Conservation (phyloP, 768 basidiomycete species). For the Trametes cinnabarina region DNA sequence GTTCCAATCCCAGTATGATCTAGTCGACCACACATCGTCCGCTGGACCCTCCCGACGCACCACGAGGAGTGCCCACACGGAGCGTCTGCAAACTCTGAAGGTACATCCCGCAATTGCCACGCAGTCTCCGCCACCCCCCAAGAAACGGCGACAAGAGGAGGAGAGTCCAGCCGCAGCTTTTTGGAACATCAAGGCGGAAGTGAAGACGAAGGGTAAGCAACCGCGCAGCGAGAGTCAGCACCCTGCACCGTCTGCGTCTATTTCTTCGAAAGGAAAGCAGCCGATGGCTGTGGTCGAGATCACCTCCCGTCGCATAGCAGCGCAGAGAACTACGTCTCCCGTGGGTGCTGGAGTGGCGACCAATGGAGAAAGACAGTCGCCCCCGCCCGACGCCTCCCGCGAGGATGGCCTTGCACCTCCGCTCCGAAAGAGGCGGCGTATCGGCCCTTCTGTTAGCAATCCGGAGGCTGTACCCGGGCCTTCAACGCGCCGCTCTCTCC, state of each 20-base stretch:
- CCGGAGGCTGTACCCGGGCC: not conserved
- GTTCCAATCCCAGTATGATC: slow-evolving; percentile 64
- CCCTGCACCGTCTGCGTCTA: not conserved
- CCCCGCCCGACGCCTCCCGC: not conserved
- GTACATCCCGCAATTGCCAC: slow-evolving; percentile 24
- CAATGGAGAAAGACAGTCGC: not conserved
- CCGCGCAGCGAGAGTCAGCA: not conserved
- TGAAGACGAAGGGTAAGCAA: slow-evolving; percentile 19
- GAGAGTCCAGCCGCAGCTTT: slow-evolving; percentile 4
- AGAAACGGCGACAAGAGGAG: slow-evolving; percentile 1
- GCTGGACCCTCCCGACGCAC: slow-evolving; percentile 54
- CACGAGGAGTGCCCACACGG: slow-evolving; percentile 55
- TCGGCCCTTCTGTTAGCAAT: not conserved
- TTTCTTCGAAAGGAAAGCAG: not conserved
- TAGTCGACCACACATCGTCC: slow-evolving; percentile 46
- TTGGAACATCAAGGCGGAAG: slow-evolving; percentile 18
- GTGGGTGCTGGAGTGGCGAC: no score
- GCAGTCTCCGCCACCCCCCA: slow-evolving; percentile 10
- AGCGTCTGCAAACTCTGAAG: slow-evolving; percentile 47
- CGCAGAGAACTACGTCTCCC: not conserved
- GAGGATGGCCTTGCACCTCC: not conserved
- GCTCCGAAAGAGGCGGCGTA: slow-evolving; percentile 21
- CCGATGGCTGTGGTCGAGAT: not conserved
- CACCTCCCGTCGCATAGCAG: not conserved
- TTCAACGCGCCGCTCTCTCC: not conserved